Conservation (phyloP, 768 basidiomycete genomes). For the Podaxis pistillaris region DNA sequence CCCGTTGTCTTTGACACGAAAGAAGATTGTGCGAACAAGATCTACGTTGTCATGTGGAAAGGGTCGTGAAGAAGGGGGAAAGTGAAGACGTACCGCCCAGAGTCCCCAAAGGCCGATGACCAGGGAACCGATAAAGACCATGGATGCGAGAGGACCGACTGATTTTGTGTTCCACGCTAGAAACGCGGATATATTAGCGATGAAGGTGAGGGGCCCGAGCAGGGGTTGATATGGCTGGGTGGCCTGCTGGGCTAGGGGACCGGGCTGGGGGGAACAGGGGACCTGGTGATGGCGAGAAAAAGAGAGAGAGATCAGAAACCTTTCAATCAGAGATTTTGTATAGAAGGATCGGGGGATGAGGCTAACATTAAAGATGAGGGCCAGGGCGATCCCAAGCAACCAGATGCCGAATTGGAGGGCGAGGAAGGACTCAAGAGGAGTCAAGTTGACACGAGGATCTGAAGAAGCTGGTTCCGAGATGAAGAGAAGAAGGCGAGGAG, state of each 20-base stretch:
- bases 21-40: conserved; percentile 58
- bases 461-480: conserved; percentile 42
- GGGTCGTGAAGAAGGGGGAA: conserved; percentile 8
- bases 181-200: conserved; percentile 54
- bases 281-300: conserved; percentile 28
- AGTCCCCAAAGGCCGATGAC: conserved; percentile 63
- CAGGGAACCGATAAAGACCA: conserved; percentile 48
- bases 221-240: conserved; percentile 53
- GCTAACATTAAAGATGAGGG: conserved; percentile 59
- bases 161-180: conserved; percentile 61
- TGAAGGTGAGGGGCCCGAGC: conserved; percentile 56
- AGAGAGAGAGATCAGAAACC: not conserved
- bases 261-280: conserved; percentile 42
- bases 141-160: conserved; percentile 54
- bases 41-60: conserved; percentile 31
- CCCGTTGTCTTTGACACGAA: conserved; percentile 70
- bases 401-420: conserved; percentile 64
- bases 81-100: conserved; percentile 57
- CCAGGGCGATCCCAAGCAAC: conserved; percentile 51
- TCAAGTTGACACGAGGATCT: conserved; percentile 38
- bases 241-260: conserved; percentile 24
- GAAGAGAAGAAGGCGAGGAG: conserved; percentile 68
- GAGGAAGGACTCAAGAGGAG: conserved; percentile 69
- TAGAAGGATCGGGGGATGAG: conserved; percentile 1
- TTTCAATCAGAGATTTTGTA: conserved; percentile 2